phyloP scores from a whole-genome alignment of 108 stramenopile species.

The Discostella pseudostelligera region DNA sequence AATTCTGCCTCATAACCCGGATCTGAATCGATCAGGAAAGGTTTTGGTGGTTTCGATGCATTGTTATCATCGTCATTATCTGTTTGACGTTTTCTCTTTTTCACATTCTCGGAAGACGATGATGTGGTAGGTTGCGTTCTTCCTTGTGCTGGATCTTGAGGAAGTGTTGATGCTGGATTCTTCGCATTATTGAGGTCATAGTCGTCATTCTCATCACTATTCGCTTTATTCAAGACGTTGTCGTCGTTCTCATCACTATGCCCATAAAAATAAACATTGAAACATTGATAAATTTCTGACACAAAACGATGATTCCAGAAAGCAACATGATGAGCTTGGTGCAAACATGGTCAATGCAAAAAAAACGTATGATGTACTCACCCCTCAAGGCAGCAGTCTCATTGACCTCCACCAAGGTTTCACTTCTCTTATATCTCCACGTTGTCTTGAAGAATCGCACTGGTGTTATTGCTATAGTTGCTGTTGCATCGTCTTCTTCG shows the following conservation, averaged over 20 bases:
- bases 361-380: not conserved
- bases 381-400: conserved; percentile 10
- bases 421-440: not conserved
- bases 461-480: not conserved
- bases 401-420: conserved; percentile 3
- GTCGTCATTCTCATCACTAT: not conserved
- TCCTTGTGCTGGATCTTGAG: too few relatives aligned
- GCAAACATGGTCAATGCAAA: not conserved
- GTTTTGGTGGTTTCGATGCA: conserved; percentile 25
- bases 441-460: conserved; percentile 11
- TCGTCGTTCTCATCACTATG: too few relatives aligned
- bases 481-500: not conserved
- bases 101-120: not conserved
- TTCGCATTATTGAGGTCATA: too few relatives aligned
- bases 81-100: conserved; percentile 3
- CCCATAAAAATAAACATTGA: too few relatives aligned
- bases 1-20: too few relatives aligned
- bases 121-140: not conserved
- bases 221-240: too few relatives aligned
- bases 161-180: too few relatives aligned
- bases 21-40: conserved; percentile 15
- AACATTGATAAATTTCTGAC: too few relatives aligned
- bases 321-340: not conserved
- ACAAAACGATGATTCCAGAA: too few relatives aligned
- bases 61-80: not conserved